phyloP scores from a whole-genome alignment of 78 protist species.

The Dictyostelium capitatum region DNA sequence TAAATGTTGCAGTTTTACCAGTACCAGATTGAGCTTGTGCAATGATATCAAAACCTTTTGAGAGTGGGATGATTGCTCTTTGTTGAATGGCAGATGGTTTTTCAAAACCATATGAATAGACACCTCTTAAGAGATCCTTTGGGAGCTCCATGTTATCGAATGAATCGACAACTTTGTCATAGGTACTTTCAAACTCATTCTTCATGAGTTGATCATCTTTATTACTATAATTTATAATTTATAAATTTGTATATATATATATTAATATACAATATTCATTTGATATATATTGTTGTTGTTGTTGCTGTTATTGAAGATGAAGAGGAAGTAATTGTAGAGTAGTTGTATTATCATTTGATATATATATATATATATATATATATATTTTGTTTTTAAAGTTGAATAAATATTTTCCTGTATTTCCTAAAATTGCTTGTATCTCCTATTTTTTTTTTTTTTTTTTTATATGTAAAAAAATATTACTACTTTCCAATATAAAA shows the following conservation, averaged over 20 bases:
- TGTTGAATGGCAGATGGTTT: conserved; percentile 99
- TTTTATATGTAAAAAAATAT: no score
- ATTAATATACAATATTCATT: conserved; percentile 5
- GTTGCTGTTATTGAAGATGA: no score
- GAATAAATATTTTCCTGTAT: no score
- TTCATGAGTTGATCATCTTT: conserved; percentile 82
- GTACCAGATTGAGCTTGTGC: conserved; percentile 99
- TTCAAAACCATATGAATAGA: conserved; percentile 99
- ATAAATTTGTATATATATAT: conserved; percentile 22
- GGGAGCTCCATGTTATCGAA: conserved; percentile 97
- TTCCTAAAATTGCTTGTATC: no score
- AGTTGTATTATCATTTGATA: no score
- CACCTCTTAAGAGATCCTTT: conserved; percentile 97
- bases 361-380: no score
- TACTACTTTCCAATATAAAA: no score
- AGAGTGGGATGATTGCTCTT: conserved; percentile 96
- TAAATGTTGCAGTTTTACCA: conserved; percentile 99
- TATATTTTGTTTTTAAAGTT: no score
- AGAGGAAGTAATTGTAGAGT: no score
- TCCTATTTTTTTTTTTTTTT: no score
- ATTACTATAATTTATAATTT: neutral
- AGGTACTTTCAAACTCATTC: conserved; percentile 77
- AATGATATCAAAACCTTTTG: conserved; percentile 95
- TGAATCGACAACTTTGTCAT: conserved; percentile 88
- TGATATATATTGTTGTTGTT: neutral